Base-by-base conservation (phyloP, 164 flowering plant species). In the Liriodendron chinense region DNA sequence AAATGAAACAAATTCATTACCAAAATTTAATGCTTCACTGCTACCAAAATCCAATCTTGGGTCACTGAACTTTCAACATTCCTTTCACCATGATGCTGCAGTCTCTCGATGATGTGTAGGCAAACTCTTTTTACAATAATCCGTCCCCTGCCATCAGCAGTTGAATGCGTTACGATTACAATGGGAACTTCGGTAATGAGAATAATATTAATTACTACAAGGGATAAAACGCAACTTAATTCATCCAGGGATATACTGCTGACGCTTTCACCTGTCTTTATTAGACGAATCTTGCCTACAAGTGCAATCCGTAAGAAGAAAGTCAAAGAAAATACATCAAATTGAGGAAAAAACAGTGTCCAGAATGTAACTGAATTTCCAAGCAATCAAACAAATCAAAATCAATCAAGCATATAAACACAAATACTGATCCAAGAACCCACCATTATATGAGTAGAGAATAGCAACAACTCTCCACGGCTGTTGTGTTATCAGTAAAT, bases 281-380 rank as follows among this genome's bases (percentile, higher is more conserved):
- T 83, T 48, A 93, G 92, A 64, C 89, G 92, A 79, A 95, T 76
- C 81, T 77, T 87, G 69, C 98, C 98, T 95, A 87, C 82, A 82
- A 57, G 12, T 65, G 21, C 49, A 65, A 69, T 66, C 34, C 20
- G 22, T 26, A 26, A 26, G 47, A 61, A 61, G 65, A 16, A 43
- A n/a, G 49, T 67, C 20, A 34, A 34, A 67, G n/a, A 28, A 26
- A 67, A 26, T 26, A 28, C 6, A 67, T 26, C 8, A 24, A 16
- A 67, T 22, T 22, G 1, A 61, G 64, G 22, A 61, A 18, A 18
- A 64, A 34, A n/a, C n/a, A 0, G 16, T 14, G 14, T 22, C 34
- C 13, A 23, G 9, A 34, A 34, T 26, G 21, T 22, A 64, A 22
- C 6, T 64, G 26, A 64, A 2, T 24, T 64, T 21, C 67, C 3